Evolutionary conservation across 306 rosid species (phyloP), one percentile per base, ranked within the genome.

Genomic region (Crotalaria pallida): DNA sequence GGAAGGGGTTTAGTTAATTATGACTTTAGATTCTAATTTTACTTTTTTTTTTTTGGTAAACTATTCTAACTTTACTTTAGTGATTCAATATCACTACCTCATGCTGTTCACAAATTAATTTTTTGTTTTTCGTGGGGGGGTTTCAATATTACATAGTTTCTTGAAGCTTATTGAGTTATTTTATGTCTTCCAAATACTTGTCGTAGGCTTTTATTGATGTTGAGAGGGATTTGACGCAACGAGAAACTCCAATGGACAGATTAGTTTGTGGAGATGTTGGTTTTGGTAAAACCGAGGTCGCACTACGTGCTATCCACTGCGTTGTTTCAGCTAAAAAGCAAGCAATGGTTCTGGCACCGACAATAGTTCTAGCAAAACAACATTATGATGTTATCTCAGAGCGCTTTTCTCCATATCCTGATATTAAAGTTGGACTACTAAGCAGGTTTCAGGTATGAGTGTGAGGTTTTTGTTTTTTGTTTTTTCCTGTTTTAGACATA

Each of bases 221-320:
- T 65, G 92, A 87, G 58, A 87, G 65, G 76, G 98, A 90, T 87
- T 80, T 94, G 89, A 94, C 89, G 0, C 83, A 69, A 80, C 79
- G 86, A 79, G 92, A 87, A 79, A 90, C 96, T 73, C 98, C 98
- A 11, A 94, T 90, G 97, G 98, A 94, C 85, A 84, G 96, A 65
- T 82, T 94, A 68, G 88, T 94, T 69, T 94, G 98, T 77, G 97
- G 98, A 41, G 98, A 94, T 78, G 98, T 94, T 50, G 98, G 98
- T 65, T 94, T 94, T 83, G 97, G 98, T 65, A 94, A 94, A 77
- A 94, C 98, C 64, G 97, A 94, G 84, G 98, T 90, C 75, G 98
- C 98, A n/a, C 38, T 94, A 55, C 97, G 98, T 77, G 98, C 97
- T 81, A 83, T 90, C 72, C 80, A 78, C 63, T 85, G 87, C 75